phyloP scores from a whole-genome alignment of 164 flowering plant genomes.

The Macadamia tetraphylla region DNA sequence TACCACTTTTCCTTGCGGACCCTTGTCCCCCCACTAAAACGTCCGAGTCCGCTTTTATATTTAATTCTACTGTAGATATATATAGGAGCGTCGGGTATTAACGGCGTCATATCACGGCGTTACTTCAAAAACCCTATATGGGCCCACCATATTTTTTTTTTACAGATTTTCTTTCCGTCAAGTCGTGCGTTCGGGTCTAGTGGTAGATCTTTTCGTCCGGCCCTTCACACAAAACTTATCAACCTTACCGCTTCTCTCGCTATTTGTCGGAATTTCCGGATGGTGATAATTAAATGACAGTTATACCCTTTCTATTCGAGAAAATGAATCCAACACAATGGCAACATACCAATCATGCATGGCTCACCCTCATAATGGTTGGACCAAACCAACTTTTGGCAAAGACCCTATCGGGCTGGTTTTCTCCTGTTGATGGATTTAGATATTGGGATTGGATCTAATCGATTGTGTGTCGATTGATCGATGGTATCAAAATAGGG shows the following conservation, averaged over 20 bases:
- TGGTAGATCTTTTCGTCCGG: conserved; percentile 4
- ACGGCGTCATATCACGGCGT: conserved; percentile 26
- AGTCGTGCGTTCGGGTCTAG: conserved; percentile 13
- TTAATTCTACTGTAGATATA: not conserved
- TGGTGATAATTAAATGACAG: too few species aligned
- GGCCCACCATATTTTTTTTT: not conserved
- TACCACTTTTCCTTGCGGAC: not conserved
- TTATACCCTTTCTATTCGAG: too few species aligned
- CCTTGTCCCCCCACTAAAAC: conserved; percentile 1
- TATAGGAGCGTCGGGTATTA: not conserved
- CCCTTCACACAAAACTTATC: not conserved
- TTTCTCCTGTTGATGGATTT: too few species aligned
- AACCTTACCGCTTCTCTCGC: not conserved
- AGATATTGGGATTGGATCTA: too few species aligned
- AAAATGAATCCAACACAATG: too few species aligned
- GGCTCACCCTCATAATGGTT: too few species aligned
- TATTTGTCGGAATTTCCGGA: not conserved
- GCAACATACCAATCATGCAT: too few species aligned
- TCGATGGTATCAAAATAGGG: too few species aligned
- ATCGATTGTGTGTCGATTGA: too few species aligned
- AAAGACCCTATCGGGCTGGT: too few species aligned
- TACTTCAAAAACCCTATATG: conserved; percentile 9
- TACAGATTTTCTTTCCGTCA: not conserved
- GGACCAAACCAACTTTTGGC: too few species aligned
- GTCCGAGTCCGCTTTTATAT: not conserved